A percentile compares a stretch with the other conserved stretches of the same genome.
Evolutionary conservation across 2,329 filamentous ascomycete species (phyloP).

Genomic region (Penicillium sp.): DNA sequence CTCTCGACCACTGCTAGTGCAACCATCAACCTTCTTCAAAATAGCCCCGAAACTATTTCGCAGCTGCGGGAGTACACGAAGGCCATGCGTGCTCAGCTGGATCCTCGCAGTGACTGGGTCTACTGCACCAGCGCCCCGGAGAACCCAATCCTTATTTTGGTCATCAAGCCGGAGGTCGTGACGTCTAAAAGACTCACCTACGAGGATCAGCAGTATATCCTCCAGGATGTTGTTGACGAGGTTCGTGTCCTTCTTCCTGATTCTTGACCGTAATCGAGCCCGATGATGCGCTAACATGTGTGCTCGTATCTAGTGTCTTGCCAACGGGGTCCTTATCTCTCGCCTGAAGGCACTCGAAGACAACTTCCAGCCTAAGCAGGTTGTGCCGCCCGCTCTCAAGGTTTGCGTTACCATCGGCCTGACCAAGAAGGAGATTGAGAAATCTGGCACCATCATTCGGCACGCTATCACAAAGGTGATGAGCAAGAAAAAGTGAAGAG

Average conservation of each 20-base stretch:
- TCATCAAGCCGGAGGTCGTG: constrained; percentile 81
- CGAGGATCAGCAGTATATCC: constrained; percentile 78
- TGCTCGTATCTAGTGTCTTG: constrained; percentile 63
- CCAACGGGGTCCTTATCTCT: constrained; percentile 88
- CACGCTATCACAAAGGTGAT: constrained; percentile 95
- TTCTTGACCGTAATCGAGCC: constrained; percentile 1
- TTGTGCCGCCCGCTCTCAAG: constrained; percentile 79
- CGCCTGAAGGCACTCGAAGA: constrained; percentile 79
- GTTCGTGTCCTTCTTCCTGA: constrained; percentile 54
- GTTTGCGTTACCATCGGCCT: constrained; percentile 86
- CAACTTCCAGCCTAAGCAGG: constrained; percentile 67
- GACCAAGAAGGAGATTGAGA: constrained; percentile 93
- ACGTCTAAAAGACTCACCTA: constrained; percentile 67
- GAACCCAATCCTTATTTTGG: constrained; percentile 84
- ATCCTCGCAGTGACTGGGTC: constrained; percentile 93
- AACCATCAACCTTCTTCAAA: constrained; percentile 82
- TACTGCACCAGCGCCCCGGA: constrained; percentile 77
- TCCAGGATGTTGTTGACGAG: constrained; percentile 96
- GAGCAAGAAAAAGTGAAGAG: constrained; percentile 55
- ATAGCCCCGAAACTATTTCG: constrained; percentile 77
- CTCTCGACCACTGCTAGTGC: constrained; percentile 95
- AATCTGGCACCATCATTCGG: constrained; percentile 82
- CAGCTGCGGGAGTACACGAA: constrained; percentile 85
- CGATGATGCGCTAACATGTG: constrained; percentile 16
- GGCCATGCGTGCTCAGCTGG: constrained; percentile 81